phyloP scores from a whole-genome alignment of 768 basidiomycete genomes.

The Macrolepiota dolichaula region DNA sequence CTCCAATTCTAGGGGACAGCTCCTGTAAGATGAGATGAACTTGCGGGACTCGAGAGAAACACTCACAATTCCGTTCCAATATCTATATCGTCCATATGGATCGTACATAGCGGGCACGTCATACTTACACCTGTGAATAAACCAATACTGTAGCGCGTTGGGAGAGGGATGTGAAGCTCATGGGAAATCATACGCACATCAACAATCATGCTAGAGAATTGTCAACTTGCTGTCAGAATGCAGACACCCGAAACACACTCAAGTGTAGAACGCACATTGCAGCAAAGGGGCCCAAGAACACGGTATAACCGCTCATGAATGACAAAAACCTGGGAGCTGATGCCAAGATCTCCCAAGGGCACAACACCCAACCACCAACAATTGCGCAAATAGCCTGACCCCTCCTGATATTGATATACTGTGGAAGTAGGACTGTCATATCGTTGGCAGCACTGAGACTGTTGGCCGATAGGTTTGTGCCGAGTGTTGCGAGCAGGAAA shows the following conservation, averaged over 20 bases:
- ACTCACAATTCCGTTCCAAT: constrained; percentile 69
- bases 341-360: constrained; percentile 82
- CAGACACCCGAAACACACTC: background rate
- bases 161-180: background rate
- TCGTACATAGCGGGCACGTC: constrained; percentile 86
- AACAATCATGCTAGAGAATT: constrained; percentile 35
- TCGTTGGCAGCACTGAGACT: constrained; percentile 74
- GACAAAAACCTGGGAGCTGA: constrained; percentile 64
- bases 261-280: constrained; percentile 51
- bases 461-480: constrained; percentile 78
- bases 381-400: constrained; percentile 79
- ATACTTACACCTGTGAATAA: constrained; percentile 66
- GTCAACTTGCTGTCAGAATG: background rate
- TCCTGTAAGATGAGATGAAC: background rate
- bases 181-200: constrained; percentile 31
- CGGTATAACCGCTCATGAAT: constrained; percentile 83
- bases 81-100: constrained; percentile 76
- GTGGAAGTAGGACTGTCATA: constrained; percentile 73
- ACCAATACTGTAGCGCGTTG: constrained; percentile 56
- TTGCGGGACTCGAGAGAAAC: background rate
- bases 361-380: constrained; percentile 81
- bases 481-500: constrained; percentile 71
- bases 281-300: constrained; percentile 84
- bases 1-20: constrained; percentile 69
- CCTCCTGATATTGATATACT: constrained; percentile 76